phyloP scores from a whole-genome alignment of 257 asterid species.

The Ehretia macrophylla region DNA sequence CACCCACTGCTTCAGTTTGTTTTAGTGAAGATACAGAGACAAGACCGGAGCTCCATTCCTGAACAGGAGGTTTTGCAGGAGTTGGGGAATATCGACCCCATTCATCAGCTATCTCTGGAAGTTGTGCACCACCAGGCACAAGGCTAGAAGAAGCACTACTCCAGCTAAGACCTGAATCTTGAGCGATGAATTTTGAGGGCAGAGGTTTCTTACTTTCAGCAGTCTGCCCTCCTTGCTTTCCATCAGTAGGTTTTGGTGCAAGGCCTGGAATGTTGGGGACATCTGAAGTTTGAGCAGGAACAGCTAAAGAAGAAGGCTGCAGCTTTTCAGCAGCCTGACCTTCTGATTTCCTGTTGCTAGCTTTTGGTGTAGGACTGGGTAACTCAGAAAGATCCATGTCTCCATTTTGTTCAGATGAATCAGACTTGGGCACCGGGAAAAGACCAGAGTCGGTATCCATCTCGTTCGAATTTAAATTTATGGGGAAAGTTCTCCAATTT shows the following conservation, averaged over 20 bases:
- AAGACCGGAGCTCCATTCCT: slow-evolving; percentile 51
- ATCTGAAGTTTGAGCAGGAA: slow-evolving; percentile 22
- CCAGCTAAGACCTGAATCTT: slow-evolving; percentile 21
- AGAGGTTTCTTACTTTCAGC: slow-evolving; percentile 28
- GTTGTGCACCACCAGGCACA: slow-evolving; percentile 24
- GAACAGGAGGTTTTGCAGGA: slow-evolving; percentile 35
- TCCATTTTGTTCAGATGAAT: slow-evolving; percentile 20
- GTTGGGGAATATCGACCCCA: slow-evolving; percentile 59
- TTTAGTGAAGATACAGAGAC: slow-evolving; percentile 33
- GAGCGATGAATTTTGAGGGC: slow-evolving; percentile 17
- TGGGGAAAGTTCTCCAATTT: slow-evolving; percentile 23
- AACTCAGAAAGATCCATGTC: slow-evolving; percentile 18
- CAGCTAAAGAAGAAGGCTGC: slow-evolving; percentile 19
- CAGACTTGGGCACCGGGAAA: slow-evolving; percentile 19
- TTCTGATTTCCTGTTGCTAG: slow-evolving; percentile 9
- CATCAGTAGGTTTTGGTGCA: slow-evolving; percentile 33
- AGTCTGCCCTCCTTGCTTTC: slow-evolving; percentile 25
- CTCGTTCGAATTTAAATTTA: slow-evolving; percentile 30
- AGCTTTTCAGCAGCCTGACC: slow-evolving; percentile 20
- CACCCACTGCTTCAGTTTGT: slow-evolving; percentile 39
- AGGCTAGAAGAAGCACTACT: slow-evolving; percentile 16
- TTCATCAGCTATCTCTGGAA: slow-evolving; percentile 38
- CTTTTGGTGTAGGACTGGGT: slow-evolving; percentile 28
- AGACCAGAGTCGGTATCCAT: slow-evolving; percentile 23
- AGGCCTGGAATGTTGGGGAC: slow-evolving; percentile 42